Evolutionary conservation across 768 basidiomycete genomes (phyloP), one percentile per base, ranked within the genome.

Genomic region (Astraeus odoratus): DNA sequence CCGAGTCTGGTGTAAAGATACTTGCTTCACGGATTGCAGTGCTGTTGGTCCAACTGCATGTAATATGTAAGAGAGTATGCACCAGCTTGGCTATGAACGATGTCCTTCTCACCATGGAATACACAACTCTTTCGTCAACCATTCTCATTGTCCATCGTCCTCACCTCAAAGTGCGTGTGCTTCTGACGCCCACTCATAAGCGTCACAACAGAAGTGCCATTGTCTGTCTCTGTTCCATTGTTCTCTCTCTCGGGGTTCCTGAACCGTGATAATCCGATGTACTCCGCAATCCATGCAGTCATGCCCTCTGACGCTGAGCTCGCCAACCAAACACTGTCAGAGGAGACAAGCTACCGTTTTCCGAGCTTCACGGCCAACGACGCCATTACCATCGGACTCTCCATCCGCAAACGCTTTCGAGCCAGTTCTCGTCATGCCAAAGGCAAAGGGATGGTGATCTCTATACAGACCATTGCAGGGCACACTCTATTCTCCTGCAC

Each of bases 401-500:
- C 86, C 3, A 64, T 91, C 40, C 77, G 88, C 51, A 91, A 91
- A 63, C 76, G 88, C n/a, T 91, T 91, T 53, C 78, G 87, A 46
- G 75, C 76, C 20, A 78, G 81, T 23, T 73, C 77, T 31, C 74
- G 86, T 18, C 83, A 88, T 59, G 66, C 70, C 16, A 85, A 82
- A 57, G 86, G 86, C 24, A 86, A 86, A 60, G 89, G 89, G 25
- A 75, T 88, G 48, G 81, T 87, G 38, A 79, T 91, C 51, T 82
- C 83, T 8, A 79, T 91, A 46, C 86, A 89, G 63, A 77, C 82
- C 13, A 80, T 86, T 47, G 80, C 79, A 4, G 88, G 88, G 1
- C 85, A 90, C 54, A 79, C 79, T 0, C 65, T 91, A 29, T 90
- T 91, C 58, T 72, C 86, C 1, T 91, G 88, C 55, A 87, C 88